A percentile compares a stretch with the other conserved stretches of the same genome.
phyloP scores from a whole-genome alignment of 2,329 filamentous ascomycete genomes.

The Fusarium oxysporum region DNA sequence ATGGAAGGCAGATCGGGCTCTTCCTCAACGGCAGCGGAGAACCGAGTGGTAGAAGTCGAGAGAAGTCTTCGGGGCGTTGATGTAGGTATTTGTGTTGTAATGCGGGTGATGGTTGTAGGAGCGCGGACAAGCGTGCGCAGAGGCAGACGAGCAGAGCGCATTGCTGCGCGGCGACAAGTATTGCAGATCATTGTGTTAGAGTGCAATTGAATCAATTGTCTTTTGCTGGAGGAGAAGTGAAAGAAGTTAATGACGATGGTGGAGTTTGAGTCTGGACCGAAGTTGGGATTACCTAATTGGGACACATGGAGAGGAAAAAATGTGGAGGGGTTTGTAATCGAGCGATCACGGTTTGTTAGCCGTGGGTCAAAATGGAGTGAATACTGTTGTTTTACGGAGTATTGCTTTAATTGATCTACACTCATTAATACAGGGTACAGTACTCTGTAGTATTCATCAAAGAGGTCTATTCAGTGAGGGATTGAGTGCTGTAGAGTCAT shows the following conservation, averaged over 20 bases:
- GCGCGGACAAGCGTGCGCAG: slow-evolving; percentile 25
- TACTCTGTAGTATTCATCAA: background rate
- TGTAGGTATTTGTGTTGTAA: slow-evolving; percentile 8
- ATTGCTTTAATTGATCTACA: background rate
- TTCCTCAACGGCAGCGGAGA: slow-evolving; percentile 22
- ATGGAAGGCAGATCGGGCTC: slow-evolving; percentile 46
- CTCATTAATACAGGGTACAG: background rate
- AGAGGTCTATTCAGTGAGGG: background rate
- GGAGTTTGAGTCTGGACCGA: slow-evolving; percentile 16
- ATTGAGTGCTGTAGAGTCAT: background rate
- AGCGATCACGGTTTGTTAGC: slow-evolving; percentile 22
- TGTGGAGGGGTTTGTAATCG: slow-evolving; percentile 45
- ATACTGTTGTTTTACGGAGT: background rate
- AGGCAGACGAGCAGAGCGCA: slow-evolving; percentile 34
- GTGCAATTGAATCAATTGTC: slow-evolving; percentile 13
- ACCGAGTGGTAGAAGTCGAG: slow-evolving; percentile 13
- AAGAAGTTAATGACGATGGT: slow-evolving; percentile 6
- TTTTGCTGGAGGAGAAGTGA: background rate
- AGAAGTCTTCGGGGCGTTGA: slow-evolving; percentile 18
- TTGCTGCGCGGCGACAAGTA: slow-evolving; percentile 42
- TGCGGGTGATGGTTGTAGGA: slow-evolving; percentile 9
- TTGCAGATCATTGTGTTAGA: slow-evolving; percentile 40
- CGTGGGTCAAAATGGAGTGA: background rate
- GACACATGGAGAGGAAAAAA: slow-evolving; percentile 8
- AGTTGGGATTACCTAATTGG: slow-evolving; percentile 25